Evolutionary conservation across 768 basidiomycete species (phyloP).

Genomic region (Guyanaporus albipodus): DNA sequence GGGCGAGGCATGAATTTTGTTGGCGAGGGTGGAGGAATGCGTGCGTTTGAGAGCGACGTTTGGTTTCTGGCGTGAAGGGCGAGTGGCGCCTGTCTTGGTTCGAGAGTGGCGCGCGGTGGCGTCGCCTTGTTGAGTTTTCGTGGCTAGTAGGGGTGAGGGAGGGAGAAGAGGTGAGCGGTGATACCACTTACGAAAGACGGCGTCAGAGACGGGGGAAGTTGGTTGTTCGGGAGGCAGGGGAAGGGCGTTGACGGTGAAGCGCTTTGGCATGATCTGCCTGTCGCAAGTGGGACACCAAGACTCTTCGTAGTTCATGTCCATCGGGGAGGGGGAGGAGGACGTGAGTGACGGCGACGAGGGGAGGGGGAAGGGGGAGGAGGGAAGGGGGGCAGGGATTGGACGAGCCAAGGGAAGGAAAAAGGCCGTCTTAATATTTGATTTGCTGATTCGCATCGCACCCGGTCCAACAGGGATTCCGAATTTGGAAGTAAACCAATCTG

Average conservation of each 20-base stretch:
- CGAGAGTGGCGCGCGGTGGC: slow-evolving; percentile 28
- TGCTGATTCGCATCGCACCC: slow-evolving; percentile 34
- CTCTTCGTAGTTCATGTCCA: slow-evolving; percentile 52
- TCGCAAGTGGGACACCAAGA: slow-evolving; percentile 82
- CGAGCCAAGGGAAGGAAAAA: slow-evolving; percentile 21
- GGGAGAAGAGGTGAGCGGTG: not conserved
- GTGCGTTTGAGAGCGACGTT: slow-evolving; percentile 51
- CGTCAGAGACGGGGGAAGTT: slow-evolving; percentile 37
- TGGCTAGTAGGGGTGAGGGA: slow-evolving; percentile 7
- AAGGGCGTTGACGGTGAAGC: slow-evolving; percentile 47
- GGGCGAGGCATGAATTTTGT: slow-evolving; percentile 11
- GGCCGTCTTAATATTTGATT: slow-evolving; percentile 38
- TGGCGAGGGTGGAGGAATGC: slow-evolving; percentile 20
- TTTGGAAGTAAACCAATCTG: slow-evolving; percentile 10
- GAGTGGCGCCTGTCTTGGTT: slow-evolving; percentile 35
- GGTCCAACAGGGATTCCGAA: slow-evolving; percentile 18
- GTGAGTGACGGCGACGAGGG: slow-evolving; percentile 20
- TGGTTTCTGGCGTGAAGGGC: slow-evolving; percentile 51
- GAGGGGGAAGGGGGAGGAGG: slow-evolving; percentile 14
- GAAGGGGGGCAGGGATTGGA: slow-evolving; percentile 25
- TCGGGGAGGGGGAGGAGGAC: slow-evolving; percentile 18
- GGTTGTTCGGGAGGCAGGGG: slow-evolving; percentile 17
- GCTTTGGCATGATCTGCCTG: slow-evolving; percentile 77
- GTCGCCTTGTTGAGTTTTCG: slow-evolving; percentile 29
- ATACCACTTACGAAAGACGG: slow-evolving; percentile 39